These are phyloP conservation scores for Voacanga thouarsii DNA, from an alignment of 257 asterid genomes.

Conservation along the genomic window DNA sequence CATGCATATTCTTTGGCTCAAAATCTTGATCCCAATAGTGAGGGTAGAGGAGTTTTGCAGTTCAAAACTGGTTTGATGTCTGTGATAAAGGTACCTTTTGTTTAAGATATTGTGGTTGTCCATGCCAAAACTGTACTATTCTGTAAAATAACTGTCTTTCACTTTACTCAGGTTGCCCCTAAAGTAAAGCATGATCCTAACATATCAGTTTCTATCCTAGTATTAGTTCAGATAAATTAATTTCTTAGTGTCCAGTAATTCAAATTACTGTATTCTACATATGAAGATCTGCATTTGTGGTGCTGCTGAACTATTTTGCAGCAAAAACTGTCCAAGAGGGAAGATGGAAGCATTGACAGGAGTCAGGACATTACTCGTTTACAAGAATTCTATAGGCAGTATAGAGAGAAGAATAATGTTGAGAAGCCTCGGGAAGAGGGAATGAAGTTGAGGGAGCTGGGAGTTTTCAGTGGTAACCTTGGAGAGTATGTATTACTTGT, in stretches of 20 bases:
- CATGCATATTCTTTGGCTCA: constrained; percentile 96
- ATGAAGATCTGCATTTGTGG: background rate
- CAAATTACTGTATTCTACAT: background rate
- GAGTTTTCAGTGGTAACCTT: constrained; percentile 84
- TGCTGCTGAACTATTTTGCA: constrained; percentile 34
- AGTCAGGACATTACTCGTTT: constrained; percentile 86
- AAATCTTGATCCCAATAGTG: constrained; percentile 97
- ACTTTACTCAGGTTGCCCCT: background rate
- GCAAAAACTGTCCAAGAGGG: constrained; percentile 96
- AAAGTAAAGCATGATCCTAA: background rate
- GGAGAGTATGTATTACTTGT: constrained; percentile 78
- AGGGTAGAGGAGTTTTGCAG: constrained; percentile 99
- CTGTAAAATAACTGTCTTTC: background rate
- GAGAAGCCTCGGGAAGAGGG: constrained; percentile 87
- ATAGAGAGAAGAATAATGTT: constrained; percentile 70
- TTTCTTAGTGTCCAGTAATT: background rate
- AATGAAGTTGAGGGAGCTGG: constrained; percentile 85
- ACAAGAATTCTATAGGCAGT: constrained; percentile 74
- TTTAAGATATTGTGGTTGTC: constrained; percentile 1
- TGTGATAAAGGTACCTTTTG: constrained; percentile 80
- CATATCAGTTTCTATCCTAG: background rate
- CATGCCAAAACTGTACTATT: background rate
- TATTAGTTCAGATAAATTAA: background rate
- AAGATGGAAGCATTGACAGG: constrained; percentile 84
- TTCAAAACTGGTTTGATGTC: constrained; percentile 99